A percentile compares a stretch with the other conserved stretches of the same genome.
Conservation (phyloP, 2,329 filamentous ascomycete genomes). For the Huntiella moniliformis region DNA sequence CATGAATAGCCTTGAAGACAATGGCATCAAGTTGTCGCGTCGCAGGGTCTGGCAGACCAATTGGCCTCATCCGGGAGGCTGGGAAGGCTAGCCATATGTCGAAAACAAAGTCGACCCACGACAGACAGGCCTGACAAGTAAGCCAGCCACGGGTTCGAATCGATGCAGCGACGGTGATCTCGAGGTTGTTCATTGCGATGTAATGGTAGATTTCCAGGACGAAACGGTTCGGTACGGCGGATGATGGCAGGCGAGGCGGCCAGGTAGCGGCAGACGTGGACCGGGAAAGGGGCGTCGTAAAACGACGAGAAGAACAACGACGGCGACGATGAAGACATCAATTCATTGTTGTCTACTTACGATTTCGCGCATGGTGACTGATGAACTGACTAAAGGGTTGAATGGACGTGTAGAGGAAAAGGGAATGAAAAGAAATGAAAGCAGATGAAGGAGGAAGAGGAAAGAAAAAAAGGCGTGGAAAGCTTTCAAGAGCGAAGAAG, state of each 20-base stretch:
- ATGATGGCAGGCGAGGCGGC: no score
- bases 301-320: background rate
- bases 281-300: slow-evolving; percentile 10
- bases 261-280: no score
- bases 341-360: slow-evolving; percentile 27
- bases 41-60: background rate
- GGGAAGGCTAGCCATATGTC: no score
- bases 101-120: no score
- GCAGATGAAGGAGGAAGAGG: slow-evolving; percentile 7
- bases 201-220: no score
- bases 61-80: slow-evolving; percentile 8
- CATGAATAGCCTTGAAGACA: background rate
- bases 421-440: slow-evolving; percentile 6
- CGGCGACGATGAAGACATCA: slow-evolving; percentile 3
- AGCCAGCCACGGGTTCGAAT: no score
- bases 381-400: slow-evolving; percentile 15
- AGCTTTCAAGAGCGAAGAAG: slow-evolving; percentile 19
- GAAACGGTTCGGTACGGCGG: no score
- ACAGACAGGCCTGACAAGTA: no score
- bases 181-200: no score
- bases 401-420: slow-evolving; percentile 15
- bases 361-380: slow-evolving; percentile 47
- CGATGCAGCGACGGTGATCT: no score
- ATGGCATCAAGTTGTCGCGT: background rate
- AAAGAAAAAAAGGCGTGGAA: slow-evolving; percentile 16